These are phyloP conservation scores for Coniochaeta sp. DNA, from an alignment of 2,329 filamentous ascomycete genomes.

Conservation along the genomic window DNA sequence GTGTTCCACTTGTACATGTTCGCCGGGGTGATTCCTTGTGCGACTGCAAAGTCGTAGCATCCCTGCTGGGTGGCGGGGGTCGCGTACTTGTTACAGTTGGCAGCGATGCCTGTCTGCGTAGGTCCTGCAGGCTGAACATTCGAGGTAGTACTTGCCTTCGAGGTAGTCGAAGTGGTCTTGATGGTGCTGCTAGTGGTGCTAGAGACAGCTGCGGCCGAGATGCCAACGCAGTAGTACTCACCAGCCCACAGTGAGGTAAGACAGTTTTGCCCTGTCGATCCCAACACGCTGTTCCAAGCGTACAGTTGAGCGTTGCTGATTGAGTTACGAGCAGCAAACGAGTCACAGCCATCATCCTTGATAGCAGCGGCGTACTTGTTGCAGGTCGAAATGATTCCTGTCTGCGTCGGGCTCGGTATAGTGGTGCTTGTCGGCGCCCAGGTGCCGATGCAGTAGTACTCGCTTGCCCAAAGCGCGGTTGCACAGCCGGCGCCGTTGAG, in stretches of 20 bases:
- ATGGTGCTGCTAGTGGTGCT: neutral
- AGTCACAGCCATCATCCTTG: neutral
- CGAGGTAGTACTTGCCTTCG: neutral
- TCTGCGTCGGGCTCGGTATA: constrained; percentile 2
- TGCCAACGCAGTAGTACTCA: constrained; percentile 5
- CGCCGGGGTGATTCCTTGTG: neutral
- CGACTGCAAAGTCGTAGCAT: neutral
- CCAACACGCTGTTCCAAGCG: constrained; percentile 3
- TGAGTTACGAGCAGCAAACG: neutral
- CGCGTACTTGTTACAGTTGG: constrained; percentile 4
- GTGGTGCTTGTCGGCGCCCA: neutral
- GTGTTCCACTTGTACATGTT: constrained; percentile 4
- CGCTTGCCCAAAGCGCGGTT: constrained; percentile 1
- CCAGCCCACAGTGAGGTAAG: constrained; percentile 1
- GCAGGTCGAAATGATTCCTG: constrained; percentile 3
- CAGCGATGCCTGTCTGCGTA: constrained; percentile 3
- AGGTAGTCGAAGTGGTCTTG: neutral
- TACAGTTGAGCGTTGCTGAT: constrained; percentile 2
- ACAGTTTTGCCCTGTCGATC: neutral
- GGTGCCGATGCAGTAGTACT: constrained; percentile 5
- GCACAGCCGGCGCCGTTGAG: neutral
- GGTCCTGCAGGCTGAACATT: neutral
- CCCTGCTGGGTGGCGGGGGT: neutral
- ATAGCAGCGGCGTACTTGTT: constrained; percentile 2
- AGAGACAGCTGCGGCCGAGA: neutral